phyloP scores from a whole-genome alignment of 441 rosid genomes.

The Theobroma grandiflorum region DNA sequence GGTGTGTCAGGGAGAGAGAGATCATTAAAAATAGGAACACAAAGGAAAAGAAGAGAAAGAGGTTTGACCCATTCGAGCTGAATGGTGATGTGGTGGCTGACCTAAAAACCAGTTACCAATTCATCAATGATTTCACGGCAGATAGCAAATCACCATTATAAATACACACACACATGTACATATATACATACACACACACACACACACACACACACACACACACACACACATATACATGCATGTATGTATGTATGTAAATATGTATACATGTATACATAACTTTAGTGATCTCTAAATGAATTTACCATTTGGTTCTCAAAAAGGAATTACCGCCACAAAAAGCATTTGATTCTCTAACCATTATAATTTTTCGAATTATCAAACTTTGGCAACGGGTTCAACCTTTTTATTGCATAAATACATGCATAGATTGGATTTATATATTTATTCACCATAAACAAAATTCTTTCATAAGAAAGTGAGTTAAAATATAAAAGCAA shows the following conservation, averaged over 20 bases:
- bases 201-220: too few species aligned
- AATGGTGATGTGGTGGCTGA: background rate
- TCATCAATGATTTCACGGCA: background rate
- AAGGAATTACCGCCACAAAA: background rate
- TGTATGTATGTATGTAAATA: too few species aligned
- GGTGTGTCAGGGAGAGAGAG: background rate
- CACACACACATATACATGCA: too few species aligned
- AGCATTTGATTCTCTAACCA: slow-evolving; percentile 6
- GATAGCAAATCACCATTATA: background rate
- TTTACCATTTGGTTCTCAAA: background rate
- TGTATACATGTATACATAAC: background rate
- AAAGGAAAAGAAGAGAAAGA: background rate
- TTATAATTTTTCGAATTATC: background rate
- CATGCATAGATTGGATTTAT: background rate
- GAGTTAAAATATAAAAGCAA: too few species aligned
- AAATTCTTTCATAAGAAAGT: too few species aligned
- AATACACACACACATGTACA: background rate
- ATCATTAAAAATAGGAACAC: background rate
- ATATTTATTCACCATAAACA: background rate
- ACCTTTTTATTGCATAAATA: background rate
- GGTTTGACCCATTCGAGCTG: background rate
- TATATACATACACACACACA: too few species aligned
- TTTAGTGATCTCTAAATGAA: too few species aligned
- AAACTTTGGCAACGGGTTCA: background rate
- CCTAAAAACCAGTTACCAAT: background rate